These are phyloP conservation scores for Fraxinus cuspidata DNA, from an alignment of 257 asterid species.

Conservation along the genomic window DNA sequence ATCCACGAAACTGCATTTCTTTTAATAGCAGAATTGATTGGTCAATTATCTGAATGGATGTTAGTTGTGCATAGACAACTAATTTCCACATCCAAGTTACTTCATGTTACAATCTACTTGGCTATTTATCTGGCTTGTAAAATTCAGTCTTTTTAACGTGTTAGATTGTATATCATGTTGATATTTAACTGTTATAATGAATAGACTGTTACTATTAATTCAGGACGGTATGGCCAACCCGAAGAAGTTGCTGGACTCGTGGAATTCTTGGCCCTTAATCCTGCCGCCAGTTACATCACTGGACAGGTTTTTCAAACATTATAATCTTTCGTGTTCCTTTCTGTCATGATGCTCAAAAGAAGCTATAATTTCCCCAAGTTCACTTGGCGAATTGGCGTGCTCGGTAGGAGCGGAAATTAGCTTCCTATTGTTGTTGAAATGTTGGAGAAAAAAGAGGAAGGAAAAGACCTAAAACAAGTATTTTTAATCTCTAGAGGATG, in stretches of 20 bases:
- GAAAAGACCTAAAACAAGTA: no score
- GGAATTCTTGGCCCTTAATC: conserved; percentile 58
- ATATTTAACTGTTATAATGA: conserved; percentile 9
- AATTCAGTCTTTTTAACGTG: neutral
- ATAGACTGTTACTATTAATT: conserved; percentile 3
- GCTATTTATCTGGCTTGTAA: neutral
- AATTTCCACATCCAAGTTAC: neutral
- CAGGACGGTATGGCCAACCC: conserved; percentile 65
- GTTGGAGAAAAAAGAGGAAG: neutral
- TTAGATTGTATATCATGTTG: neutral
- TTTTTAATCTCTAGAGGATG: no score
- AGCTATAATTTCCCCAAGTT: neutral
- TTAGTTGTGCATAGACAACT: neutral
- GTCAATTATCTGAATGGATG: neutral
- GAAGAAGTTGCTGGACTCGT: conserved; percentile 63
- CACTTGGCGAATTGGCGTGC: neutral
- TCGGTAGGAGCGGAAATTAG: neutral
- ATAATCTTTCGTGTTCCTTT: neutral
- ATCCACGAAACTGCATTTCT: neutral
- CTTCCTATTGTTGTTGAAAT: neutral
- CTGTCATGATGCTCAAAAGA: neutral
- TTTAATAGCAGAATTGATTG: neutral
- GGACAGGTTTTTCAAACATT: conserved; percentile 15
- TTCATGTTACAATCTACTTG: neutral
- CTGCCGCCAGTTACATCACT: conserved; percentile 12